Percentiles rank a stretch among this genome's conserved stretches.
These are phyloP conservation scores for Sporothrix inflata DNA, from an alignment of 2,329 filamentous ascomycete species.

Conservation along the genomic window DNA sequence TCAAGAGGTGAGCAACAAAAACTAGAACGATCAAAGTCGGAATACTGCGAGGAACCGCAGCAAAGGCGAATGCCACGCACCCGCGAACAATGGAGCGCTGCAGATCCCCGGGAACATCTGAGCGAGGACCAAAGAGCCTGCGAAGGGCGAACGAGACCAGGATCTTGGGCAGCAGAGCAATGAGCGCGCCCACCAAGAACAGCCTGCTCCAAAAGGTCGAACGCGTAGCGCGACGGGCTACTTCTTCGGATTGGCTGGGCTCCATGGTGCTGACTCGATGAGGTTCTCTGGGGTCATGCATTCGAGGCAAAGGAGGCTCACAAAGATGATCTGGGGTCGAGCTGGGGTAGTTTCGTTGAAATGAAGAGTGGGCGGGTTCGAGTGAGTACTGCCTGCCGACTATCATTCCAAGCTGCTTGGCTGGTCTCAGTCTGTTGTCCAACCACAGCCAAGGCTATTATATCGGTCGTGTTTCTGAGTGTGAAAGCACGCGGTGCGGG, in stretches of 20 bases:
- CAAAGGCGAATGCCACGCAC: background rate
- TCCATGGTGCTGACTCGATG: slow-evolving; percentile 9
- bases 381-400: background rate
- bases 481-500: too few relatives aligned
- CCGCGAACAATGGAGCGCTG: slow-evolving; percentile 2
- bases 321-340: background rate
- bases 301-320: background rate
- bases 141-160: background rate
- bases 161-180: background rate
- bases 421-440: background rate
- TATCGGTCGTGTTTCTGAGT: background rate
- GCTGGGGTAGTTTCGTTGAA: background rate
- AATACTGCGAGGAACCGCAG: background rate
- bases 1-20: background rate
- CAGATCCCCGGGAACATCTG: slow-evolving; percentile 8
- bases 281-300: background rate
- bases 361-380: background rate
- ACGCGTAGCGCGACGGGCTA: background rate
- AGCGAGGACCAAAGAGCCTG: background rate
- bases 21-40: background rate
- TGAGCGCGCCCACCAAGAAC: background rate
- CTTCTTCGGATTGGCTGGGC: background rate
- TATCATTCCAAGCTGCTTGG: background rate
- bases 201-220: background rate
- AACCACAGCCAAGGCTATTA: background rate